A percentile compares a stretch with the other conserved stretches of the same genome.
Conservation (phyloP, 2,329 filamentous ascomycete genomes). For the Penicillium sp. region DNA sequence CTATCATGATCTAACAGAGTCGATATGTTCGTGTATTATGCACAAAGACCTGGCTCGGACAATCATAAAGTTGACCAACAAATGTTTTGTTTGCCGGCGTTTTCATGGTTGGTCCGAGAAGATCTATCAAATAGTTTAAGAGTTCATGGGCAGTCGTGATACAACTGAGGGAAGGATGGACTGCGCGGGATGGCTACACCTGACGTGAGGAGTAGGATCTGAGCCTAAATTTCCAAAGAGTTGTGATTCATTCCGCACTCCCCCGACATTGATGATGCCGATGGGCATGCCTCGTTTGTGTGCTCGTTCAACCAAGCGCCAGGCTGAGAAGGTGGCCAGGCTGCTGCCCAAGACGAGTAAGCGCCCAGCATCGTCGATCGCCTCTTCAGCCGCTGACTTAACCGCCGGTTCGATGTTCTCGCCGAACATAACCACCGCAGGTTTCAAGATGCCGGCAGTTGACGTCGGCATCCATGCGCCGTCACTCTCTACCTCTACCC, state of each 20-base stretch:
- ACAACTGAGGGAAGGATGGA: constrained; percentile 42
- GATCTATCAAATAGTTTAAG: background rate
- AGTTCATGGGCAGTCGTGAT: constrained; percentile 25
- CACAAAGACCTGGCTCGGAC: background rate
- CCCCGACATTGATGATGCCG: constrained; percentile 74
- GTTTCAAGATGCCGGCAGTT: constrained; percentile 80
- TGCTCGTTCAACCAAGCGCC: constrained; percentile 80
- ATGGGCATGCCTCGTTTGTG: constrained; percentile 81
- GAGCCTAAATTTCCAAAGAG: constrained; percentile 37
- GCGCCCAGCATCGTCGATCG: constrained; percentile 72
- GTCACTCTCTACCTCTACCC: constrained; percentile 70
- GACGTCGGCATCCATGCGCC: constrained; percentile 71
- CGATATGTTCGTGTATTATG: background rate
- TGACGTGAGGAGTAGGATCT: constrained; percentile 32
- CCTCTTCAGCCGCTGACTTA: constrained; percentile 73
- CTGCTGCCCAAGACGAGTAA: constrained; percentile 84
- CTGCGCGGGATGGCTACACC: constrained; percentile 45
- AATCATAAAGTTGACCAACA: background rate
- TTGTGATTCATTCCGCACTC: constrained; percentile 46
- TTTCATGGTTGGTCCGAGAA: background rate
- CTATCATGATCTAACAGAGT: background rate
- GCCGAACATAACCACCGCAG: constrained; percentile 94
- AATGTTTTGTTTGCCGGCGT: background rate
- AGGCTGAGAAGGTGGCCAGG: constrained; percentile 91
- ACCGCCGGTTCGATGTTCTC: constrained; percentile 72